These are phyloP conservation scores for Penicillium sp. DNA, from an alignment of 2,329 filamentous ascomycete genomes.

Conservation along the genomic window DNA sequence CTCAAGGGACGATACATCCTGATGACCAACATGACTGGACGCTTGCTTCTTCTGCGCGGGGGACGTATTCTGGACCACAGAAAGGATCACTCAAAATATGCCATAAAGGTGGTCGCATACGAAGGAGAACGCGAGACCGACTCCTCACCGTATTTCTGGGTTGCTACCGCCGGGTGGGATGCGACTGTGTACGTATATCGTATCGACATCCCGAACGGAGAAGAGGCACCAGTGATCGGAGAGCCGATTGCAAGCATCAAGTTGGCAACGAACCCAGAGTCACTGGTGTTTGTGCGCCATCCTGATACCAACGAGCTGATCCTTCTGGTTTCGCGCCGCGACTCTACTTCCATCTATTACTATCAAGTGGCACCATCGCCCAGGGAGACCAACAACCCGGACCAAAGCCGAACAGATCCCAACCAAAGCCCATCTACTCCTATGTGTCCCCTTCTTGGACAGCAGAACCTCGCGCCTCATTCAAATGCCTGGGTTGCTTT, in stretches of 20 bases:
- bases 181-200: slow-evolving; percentile 52
- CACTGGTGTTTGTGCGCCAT: slow-evolving; percentile 50
- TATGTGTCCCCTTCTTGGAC: slow-evolving; percentile 45
- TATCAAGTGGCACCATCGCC: slow-evolving; percentile 37
- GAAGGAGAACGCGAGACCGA: slow-evolving; percentile 25
- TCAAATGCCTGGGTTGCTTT: slow-evolving; percentile 62
- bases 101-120: slow-evolving; percentile 48
- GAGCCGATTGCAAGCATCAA: slow-evolving; percentile 28
- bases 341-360: slow-evolving; percentile 57
- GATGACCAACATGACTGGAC: slow-evolving; percentile 57
- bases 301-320: slow-evolving; percentile 46
- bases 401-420: not conserved
- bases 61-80: slow-evolving; percentile 45
- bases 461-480: slow-evolving; percentile 58
- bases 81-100: slow-evolving; percentile 56
- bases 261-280: slow-evolving; percentile 53
- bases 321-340: slow-evolving; percentile 52
- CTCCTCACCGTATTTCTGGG: slow-evolving; percentile 27
- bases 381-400: not conserved
- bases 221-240: slow-evolving; percentile 18
- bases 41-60: slow-evolving; percentile 47
- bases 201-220: slow-evolving; percentile 12
- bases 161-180: slow-evolving; percentile 60
- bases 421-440: not conserved
- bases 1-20: slow-evolving; percentile 43